Conservation (phyloP, 73 alveolate genomes). For the Symbiodinium natans region DNA sequence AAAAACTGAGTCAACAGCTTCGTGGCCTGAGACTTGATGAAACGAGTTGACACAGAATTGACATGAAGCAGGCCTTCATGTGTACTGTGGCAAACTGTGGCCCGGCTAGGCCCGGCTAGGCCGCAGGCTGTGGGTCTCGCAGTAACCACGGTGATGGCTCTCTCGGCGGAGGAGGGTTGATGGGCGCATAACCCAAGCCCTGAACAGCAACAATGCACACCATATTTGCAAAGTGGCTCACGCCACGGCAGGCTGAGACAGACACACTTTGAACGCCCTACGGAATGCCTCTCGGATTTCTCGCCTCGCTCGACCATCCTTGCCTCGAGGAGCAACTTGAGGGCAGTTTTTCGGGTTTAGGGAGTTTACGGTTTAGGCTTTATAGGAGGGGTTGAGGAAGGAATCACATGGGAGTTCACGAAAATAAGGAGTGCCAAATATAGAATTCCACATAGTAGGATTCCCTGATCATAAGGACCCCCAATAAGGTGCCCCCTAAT, state of each 20-base stretch:
- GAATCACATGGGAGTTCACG: too few species aligned
- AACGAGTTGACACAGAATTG: not conserved
- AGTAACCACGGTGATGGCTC: slow-evolving; percentile 61
- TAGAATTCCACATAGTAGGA: too few species aligned
- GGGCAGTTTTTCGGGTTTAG: too few species aligned
- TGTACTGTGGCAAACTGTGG: not conserved
- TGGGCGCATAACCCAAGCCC: slow-evolving; percentile 79
- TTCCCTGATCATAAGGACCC: too few species aligned
- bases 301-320: slow-evolving; percentile 70
- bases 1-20: not conserved
- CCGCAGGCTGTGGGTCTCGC: not conserved
- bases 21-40: not conserved
- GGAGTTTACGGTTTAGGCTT: too few species aligned
- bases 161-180: slow-evolving; percentile 61
- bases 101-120: too few species aligned
- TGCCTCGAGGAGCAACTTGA: not conserved
- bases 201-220: not conserved
- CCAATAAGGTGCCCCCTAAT: too few species aligned
- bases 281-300: slow-evolving; percentile 57
- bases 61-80: not conserved
- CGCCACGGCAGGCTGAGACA: not conserved
- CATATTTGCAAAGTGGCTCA: not conserved
- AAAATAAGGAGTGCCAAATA: too few species aligned
- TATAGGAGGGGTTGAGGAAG: too few species aligned
- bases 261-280: not conserved